Evolutionary conservation across 2,329 filamentous ascomycete genomes (phyloP), one percentile per base, ranked within the genome.

Genomic region (Colletotrichum sp.): DNA sequence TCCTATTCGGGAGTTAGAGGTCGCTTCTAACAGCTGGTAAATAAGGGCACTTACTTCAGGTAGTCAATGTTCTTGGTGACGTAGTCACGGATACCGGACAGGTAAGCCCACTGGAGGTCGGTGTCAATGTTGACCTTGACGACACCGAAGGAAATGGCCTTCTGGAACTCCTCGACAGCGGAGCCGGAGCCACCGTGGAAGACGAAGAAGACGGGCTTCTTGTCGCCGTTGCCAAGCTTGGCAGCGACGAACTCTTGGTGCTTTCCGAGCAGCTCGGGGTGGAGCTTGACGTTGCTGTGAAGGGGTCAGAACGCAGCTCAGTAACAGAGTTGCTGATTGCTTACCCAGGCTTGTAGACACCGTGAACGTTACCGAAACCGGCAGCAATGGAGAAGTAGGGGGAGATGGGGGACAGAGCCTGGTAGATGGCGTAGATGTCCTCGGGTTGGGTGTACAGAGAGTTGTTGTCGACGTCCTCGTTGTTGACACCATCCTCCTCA

Each of bases 61-160:
- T 98, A 99, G 81, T 98, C 96, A 88, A 98, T 96, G 91, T 98
- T 98, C 85, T 92, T 94, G 82, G 95, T 86, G 83, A 98, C 90
- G 90, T 95, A 99, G 88, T 99, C 96, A 77, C 97, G 94, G 88
- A 98, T 94, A 87, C 97, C 97, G 76, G 88, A 87, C 78, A 97
- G 90, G 91, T 98, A 99, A 74, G 96, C 96, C 86, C 92, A 98
- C 90, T 98, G 96, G 87, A 98, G 91, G 84, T 99, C 97, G 65
- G 97, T 99, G 87, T 99, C 97, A 81, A 99, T 90, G 90, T 99
- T 99, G 87, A 99, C 97, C 93, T 99, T 99, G 89, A 98, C 93
- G 80, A 99, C 96, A 90, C 97, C 97, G 86, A 96, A 94, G 83
- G 88, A 87, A 86, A 98, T 98, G 83, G 96, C 96, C 80, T 95